phyloP scores from a whole-genome alignment of 352 stramenopile species.

The Phytophthora litchii region DNA sequence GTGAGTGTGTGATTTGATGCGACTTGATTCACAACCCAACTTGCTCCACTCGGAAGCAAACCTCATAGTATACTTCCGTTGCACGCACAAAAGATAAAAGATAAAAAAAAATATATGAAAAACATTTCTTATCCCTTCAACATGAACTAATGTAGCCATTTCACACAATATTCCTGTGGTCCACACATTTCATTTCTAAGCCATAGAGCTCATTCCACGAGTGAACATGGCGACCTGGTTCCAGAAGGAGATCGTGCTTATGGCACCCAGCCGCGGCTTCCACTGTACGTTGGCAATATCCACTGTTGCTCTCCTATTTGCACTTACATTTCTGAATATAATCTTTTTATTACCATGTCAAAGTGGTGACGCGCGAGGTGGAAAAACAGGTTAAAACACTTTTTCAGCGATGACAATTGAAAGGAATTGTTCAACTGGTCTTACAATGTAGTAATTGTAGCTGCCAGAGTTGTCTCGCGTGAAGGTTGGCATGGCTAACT shows the following conservation, averaged over 20 bases:
- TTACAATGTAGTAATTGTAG: constrained; percentile 9
- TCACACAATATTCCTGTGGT: no score
- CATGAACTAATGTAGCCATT: no score
- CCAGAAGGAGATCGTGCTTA: constrained; percentile 88
- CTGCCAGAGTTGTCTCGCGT: constrained; percentile 78
- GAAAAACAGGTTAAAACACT: constrained; percentile 67
- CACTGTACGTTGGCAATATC: constrained; percentile 53
- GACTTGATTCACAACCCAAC: not conserved
- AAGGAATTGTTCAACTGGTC: not conserved
- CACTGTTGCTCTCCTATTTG: not conserved
- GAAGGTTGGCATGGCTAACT: constrained; percentile 93
- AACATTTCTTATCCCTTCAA: no score
- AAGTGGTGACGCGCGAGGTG: constrained; percentile 85
- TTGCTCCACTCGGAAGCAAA: no score
- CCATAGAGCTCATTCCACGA: not conserved
- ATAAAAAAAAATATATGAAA: no score
- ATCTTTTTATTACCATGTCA: constrained; percentile 1
- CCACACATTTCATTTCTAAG: no score
- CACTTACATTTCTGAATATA: not conserved
- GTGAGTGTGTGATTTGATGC: constrained; percentile 10
- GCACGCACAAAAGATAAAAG: no score
- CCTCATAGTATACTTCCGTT: no score
- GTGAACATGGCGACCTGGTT: constrained; percentile 72
- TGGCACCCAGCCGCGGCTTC: constrained; percentile 79
- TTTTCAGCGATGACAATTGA: not conserved